These are phyloP conservation scores for Penicillium silybi DNA, from an alignment of 495 filamentous ascomycete genomes.

Conservation along the genomic window DNA sequence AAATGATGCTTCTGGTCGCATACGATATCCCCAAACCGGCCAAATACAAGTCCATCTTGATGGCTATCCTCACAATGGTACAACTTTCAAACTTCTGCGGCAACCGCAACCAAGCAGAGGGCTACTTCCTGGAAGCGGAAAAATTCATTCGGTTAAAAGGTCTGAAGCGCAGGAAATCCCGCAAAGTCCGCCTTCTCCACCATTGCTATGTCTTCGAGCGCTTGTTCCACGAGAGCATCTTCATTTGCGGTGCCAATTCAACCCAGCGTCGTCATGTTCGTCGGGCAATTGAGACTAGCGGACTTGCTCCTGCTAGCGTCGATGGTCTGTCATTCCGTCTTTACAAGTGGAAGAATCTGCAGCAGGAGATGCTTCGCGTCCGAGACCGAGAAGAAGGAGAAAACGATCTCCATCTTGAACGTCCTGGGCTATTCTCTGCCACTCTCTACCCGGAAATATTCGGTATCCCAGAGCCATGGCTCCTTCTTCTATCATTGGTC, in stretches of 20 bases:
- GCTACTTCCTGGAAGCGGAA: constrained; percentile 24
- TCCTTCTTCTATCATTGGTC: constrained; percentile 20
- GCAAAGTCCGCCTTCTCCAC: constrained; percentile 26
- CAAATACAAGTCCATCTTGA: constrained; percentile 29
- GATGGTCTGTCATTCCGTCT: constrained; percentile 23
- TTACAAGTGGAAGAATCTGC: constrained; percentile 16
- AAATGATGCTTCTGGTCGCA: constrained; percentile 12
- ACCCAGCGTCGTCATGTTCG: constrained; percentile 10
- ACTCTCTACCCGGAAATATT: constrained; percentile 28
- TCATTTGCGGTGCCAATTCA: constrained; percentile 17
- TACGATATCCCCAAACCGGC: constrained; percentile 16
- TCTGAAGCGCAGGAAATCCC: constrained; percentile 20
- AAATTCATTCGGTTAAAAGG: constrained; percentile 23
- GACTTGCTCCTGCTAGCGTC: constrained; percentile 15
- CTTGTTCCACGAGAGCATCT: constrained; percentile 29
- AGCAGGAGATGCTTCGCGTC: constrained; percentile 22
- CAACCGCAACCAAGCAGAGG: constrained; percentile 13
- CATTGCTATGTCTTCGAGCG: constrained; percentile 29
- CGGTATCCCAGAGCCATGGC: constrained; percentile 24
- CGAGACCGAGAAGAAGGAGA: constrained; percentile 20
- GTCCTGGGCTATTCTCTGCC: constrained; percentile 21
- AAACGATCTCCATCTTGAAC: constrained; percentile 26
- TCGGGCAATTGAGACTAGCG: constrained; percentile 13
- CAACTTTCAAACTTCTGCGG: constrained; percentile 17
- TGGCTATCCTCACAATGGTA: constrained; percentile 25